Conservation (phyloP, 139 green algal genomes). For the Nannochloris sp. region DNA sequence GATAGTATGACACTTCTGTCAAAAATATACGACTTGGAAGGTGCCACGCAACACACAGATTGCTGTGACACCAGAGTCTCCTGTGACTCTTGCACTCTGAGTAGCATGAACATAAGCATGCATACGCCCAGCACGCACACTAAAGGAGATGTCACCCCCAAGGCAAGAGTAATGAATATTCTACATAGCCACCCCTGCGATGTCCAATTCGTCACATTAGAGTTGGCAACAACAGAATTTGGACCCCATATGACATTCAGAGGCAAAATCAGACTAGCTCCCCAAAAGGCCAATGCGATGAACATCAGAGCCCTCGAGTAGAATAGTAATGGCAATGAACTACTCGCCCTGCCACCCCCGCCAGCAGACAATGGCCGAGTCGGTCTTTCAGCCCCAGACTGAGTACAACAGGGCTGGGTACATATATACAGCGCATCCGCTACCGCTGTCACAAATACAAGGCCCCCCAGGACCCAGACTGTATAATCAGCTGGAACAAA, state of each 20-base stretch:
- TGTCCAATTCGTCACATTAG: conserved; percentile 15
- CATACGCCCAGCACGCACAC: conserved; percentile 4
- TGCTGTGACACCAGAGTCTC: not conserved
- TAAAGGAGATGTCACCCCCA: conserved; percentile 24
- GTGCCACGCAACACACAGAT: not conserved
- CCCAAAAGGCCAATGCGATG: not conserved
- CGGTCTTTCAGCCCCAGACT: not conserved
- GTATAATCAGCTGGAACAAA: conserved; percentile 5
- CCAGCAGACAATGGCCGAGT: too few relatives aligned
- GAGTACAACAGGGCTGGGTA: not conserved
- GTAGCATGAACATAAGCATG: not conserved
- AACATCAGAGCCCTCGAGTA: not conserved
- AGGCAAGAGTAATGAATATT: conserved; percentile 17
- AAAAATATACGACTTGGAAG: not conserved
- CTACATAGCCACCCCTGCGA: conserved; percentile 23
- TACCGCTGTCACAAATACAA: not conserved
- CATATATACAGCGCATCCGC: not conserved
- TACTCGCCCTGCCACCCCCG: not conserved
- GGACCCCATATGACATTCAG: conserved; percentile 23
- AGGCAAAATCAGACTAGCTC: conserved; percentile 15
- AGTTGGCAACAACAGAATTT: conserved; percentile 13
- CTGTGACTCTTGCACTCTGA: not conserved
- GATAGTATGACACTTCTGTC: not conserved
- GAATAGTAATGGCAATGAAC: not conserved
- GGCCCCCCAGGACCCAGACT: not conserved